Evolutionary conservation across 2,329 filamentous ascomycete species (phyloP).

Genomic region (Cladosporium sp.): DNA sequence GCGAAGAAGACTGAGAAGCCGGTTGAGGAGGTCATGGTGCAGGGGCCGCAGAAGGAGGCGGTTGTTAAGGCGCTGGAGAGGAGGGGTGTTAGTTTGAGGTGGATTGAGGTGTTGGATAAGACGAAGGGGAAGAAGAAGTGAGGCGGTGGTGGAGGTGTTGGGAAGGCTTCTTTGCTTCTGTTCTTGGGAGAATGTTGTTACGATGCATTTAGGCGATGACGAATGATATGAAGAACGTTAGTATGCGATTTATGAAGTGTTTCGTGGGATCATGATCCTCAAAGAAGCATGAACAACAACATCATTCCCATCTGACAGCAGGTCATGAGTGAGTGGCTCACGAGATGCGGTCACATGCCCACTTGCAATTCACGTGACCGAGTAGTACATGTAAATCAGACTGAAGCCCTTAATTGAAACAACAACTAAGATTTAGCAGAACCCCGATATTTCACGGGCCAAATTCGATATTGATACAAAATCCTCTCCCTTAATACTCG

Average conservation of each 20-base stretch:
- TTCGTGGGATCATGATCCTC: neutral
- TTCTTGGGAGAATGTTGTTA: neutral
- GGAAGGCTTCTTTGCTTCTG: no score
- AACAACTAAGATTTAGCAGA: neutral
- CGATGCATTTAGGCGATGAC: neutral
- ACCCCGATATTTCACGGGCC: no score
- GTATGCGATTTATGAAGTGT: neutral
- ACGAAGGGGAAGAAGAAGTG: conserved; percentile 53
- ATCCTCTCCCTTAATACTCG: neutral
- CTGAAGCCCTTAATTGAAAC: no score
- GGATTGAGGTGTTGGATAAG: conserved; percentile 63
- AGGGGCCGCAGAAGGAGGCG: conserved; percentile 60
- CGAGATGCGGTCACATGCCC: no score
- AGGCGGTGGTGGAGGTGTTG: neutral
- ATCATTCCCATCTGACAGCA: no score
- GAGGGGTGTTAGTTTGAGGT: conserved; percentile 54
- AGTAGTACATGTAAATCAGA: no score
- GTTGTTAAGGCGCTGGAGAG: conserved; percentile 56
- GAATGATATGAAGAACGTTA: no score
- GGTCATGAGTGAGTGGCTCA: no score
- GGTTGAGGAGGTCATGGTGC: conserved; percentile 62
- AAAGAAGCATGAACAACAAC: no score
- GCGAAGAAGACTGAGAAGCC: conserved; percentile 58
- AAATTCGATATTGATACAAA: conserved; percentile 5
- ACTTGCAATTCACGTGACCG: no score